A percentile compares a stretch with the other conserved stretches of the same genome.
phyloP scores from a whole-genome alignment of 768 basidiomycete species.

The Coprinopsis strossmayeri region DNA sequence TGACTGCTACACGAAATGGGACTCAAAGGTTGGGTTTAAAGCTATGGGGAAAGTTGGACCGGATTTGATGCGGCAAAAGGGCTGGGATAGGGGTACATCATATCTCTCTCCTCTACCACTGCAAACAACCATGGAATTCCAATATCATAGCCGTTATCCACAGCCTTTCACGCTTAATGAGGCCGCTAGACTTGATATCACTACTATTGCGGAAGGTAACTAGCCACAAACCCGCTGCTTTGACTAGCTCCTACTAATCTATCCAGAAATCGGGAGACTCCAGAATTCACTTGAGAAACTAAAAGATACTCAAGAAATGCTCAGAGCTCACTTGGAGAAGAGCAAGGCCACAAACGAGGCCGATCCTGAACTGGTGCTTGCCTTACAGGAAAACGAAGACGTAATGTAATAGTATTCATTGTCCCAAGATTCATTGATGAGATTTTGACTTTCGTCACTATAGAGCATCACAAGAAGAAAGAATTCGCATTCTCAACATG shows the following conservation, averaged over 20 bases:
- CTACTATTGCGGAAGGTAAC: too few relatives aligned
- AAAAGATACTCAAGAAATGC: slow-evolving; percentile 50
- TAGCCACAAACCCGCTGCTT: too few relatives aligned
- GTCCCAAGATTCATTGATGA: too few relatives aligned
- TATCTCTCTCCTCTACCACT: too few relatives aligned
- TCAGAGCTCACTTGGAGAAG: slow-evolving; percentile 41
- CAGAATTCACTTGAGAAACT: slow-evolving; percentile 65
- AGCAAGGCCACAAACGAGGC: slow-evolving; percentile 26
- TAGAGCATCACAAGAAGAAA: slow-evolving; percentile 76
- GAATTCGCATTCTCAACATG: slow-evolving; percentile 60
- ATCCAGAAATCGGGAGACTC: slow-evolving; percentile 72
- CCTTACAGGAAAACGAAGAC: slow-evolving; percentile 61
- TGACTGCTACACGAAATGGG: too few relatives aligned
- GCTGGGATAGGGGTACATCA: too few relatives aligned
- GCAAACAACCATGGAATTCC: slow-evolving; percentile 49
- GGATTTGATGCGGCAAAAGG: too few relatives aligned
- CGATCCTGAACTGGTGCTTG: slow-evolving; percentile 55
- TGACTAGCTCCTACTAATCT: too few relatives aligned
- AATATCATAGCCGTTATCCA: slow-evolving; percentile 52
- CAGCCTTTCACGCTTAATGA: slow-evolving; percentile 74
- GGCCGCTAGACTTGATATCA: slow-evolving; percentile 58
- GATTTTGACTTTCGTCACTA: neutral
- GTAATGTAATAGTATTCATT: slow-evolving; percentile 54
- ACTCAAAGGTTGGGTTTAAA: too few relatives aligned
- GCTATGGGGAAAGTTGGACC: too few relatives aligned